Base-by-base conservation (phyloP, 2,329 filamentous ascomycete genomes). In the Daldinia sp. region DNA sequence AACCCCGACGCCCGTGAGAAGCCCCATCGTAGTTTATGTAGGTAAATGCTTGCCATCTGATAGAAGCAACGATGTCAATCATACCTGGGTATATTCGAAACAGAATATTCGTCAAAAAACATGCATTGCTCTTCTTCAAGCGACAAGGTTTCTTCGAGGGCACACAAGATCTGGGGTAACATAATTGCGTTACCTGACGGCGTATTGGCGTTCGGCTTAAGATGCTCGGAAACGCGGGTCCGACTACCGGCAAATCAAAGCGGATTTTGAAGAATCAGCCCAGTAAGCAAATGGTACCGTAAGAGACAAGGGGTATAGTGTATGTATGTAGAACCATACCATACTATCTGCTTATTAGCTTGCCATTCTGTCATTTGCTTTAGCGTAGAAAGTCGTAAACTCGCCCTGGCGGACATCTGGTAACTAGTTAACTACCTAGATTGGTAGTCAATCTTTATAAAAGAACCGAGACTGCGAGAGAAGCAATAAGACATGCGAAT, bases 401-500 rank as follows among this genome's bases (percentile, higher is more conserved):
- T 51, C 10, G 28, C 26, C 26, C 23, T 51, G 46, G 46, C 26
- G 46, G 46, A 33, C 46, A 33, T 33, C 15, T 51, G 46, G 57
- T 46, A 66, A 23, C 20, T 23, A 23, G 20, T 23, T 23, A 23
- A 23, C 20, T 23, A 23, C 20, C 20, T 2, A 23, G 20, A 23
- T 23, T 23, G 2, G 20, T 23, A 23, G 51, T 63, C 50, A 59
- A 54, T 51, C 46, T 51, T 51, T 51, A 51, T 33, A 51, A 51
- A 51, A 67, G 58, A 65, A 42, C 23, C 48, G 44, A 53, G 33
- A 67, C 60, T 46, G 55, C n/a, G 56, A 59, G 56, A 59, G 63
- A 42, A 63, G 58, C 62, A 67, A 57, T 65, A 63, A 72, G 64
- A 68, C 69, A 70, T 18, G 37, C 54, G 33, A 35, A 67, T 44